Evolutionary conservation across 768 basidiomycete species (phyloP).

Genomic region (Naganishia antarctica): DNA sequence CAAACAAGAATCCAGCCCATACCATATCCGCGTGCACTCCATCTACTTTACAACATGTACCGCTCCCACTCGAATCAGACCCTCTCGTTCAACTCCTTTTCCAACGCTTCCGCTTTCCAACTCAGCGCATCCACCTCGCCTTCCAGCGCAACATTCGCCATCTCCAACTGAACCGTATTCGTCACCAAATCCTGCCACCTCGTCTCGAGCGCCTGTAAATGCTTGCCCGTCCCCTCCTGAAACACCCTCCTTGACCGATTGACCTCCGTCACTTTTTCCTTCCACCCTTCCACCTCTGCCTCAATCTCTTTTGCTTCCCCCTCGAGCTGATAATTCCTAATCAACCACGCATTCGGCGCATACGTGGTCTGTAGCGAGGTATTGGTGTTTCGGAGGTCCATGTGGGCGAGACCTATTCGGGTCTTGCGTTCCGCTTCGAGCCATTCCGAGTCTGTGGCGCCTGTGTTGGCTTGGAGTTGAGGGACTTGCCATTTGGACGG

Average conservation of each 20-base stretch:
- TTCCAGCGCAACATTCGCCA: slow-evolving; percentile 86
- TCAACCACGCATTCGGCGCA: slow-evolving; percentile 83
- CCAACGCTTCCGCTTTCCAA: slow-evolving; percentile 41
- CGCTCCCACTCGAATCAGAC: slow-evolving; percentile 25
- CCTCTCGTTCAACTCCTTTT: slow-evolving; percentile 38
- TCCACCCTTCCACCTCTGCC: slow-evolving; percentile 43
- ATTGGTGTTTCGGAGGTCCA: slow-evolving; percentile 63
- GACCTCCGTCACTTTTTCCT: slow-evolving; percentile 71
- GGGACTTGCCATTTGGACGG: slow-evolving; percentile 35
- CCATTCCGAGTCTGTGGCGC: slow-evolving; percentile 36
- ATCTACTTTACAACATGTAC: slow-evolving; percentile 14
- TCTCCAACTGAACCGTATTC: slow-evolving; percentile 83
- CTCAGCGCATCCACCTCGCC: slow-evolving; percentile 59
- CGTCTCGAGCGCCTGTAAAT: slow-evolving; percentile 74
- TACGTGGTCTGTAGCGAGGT: slow-evolving; percentile 75
- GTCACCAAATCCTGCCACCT: slow-evolving; percentile 92
- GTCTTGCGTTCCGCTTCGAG: slow-evolving; percentile 37
- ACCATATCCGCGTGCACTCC: background rate
- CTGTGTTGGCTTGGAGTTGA: background rate
- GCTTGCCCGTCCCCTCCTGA: slow-evolving; percentile 71
- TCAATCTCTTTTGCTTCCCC: slow-evolving; percentile 66
- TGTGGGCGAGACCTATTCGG: slow-evolving; percentile 42
- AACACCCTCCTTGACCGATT: slow-evolving; percentile 82
- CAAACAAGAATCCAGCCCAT: too few relatives aligned
- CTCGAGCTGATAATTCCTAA: slow-evolving; percentile 84